Evolutionary conservation across 2,329 filamentous ascomycete genomes (phyloP), one percentile per base, ranked within the genome.

Genomic region (Lachnum nothofagi): DNA sequence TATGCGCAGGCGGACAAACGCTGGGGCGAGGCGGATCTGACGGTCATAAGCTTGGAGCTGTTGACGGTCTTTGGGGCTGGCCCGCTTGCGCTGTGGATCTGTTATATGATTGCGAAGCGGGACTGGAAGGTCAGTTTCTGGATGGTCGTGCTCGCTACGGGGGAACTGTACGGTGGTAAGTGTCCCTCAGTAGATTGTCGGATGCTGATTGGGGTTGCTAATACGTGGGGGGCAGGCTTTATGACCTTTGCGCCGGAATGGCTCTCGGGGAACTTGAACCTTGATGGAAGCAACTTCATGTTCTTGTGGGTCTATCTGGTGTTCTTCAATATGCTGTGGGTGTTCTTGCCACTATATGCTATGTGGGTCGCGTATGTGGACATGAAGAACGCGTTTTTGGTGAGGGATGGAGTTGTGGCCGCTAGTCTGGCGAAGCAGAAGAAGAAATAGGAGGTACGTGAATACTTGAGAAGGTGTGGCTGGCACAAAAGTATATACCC

Each of bases 221-320:
- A 51, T 17, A 25, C n/a, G 9, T 14, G 37, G 5, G 25, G 29
- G 24, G 42, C 33, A 80, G 78, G 82, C 16, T 86, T 82, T 68
- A 85, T 86, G 78, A 86, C 82, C 0, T 86, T 86, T 63, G 81
- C 77, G 65, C 82, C 82, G 10, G 82, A 86, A 67, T 86, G 82
- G 82, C 68, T 86, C 10, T 78, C 74, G 2, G 75, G 74, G 44
- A 85, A 75, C 62, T 62, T 74, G 55, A 83, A 82, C 61, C 75
- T 86, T 51, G 79, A 85, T 63, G 72, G 73, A 16, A 80, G 74
- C 68, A 85, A 85, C 67, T 83, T 79, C 58, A 82, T 86, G 79
- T 65, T 60, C 22, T 49, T 52, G 33, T 85, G 81, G 81, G 70
- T 85, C 12, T 85, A 85, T 57, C 68, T 86, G 14, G 71, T 83